Percentiles rank a stretch among this genome's conserved stretches.
phyloP scores from a whole-genome alignment of 192 early-diverging fungal genomes.

The Backusella liffmaniae region DNA sequence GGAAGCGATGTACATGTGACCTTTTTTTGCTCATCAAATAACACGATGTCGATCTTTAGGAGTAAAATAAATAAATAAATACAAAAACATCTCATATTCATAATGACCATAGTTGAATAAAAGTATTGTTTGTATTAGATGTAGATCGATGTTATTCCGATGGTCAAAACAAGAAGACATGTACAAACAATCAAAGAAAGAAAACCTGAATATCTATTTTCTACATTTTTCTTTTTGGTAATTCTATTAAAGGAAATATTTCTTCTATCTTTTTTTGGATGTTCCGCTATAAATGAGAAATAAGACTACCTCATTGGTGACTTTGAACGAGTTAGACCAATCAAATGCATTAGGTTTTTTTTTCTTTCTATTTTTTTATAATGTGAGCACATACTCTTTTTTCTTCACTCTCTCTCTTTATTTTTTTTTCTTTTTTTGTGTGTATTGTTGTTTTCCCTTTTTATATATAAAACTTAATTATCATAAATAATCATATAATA shows the following conservation, averaged over 20 bases:
- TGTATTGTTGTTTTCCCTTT: not conserved
- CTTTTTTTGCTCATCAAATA: not conserved
- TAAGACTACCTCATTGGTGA: not conserved
- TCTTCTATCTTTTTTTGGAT: conserved; percentile 3
- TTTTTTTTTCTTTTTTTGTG: not conserved
- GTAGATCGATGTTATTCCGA: not conserved
- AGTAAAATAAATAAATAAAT: not conserved
- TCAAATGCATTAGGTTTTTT: not conserved
- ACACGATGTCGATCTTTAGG: not conserved
- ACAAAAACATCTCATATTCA: not conserved
- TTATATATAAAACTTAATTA: too few species aligned
- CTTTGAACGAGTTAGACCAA: not conserved
- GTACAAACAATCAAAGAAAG: not conserved
- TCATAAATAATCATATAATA: too few species aligned
- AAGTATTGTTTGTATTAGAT: too few species aligned
- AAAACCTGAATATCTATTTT: not conserved
- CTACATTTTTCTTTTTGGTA: not conserved
- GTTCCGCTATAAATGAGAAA: not conserved
- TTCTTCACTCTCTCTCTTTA: not conserved
- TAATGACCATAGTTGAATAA: not conserved
- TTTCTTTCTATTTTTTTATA: not conserved
- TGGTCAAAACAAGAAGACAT: not conserved
- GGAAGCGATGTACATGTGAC: not conserved
- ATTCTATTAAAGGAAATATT: not conserved
- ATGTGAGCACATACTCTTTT: not conserved